These are phyloP conservation scores for Russula olivacea DNA, from an alignment of 768 basidiomycete species.

Conservation along the genomic window DNA sequence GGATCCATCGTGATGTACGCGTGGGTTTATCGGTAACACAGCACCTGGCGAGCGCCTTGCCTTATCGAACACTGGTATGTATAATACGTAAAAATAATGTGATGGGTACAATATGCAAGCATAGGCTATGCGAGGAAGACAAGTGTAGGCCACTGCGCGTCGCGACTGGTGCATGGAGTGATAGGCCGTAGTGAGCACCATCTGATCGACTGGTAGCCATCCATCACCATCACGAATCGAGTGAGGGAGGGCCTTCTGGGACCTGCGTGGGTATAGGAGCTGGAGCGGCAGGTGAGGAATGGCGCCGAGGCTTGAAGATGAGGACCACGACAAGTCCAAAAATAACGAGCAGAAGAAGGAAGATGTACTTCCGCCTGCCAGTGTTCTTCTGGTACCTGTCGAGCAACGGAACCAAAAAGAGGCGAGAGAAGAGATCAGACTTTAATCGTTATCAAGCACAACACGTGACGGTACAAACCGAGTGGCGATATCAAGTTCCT, in stretches of 20 bases:
- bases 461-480: constrained; percentile 43
- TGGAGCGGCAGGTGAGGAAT: constrained; percentile 32
- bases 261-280: constrained; percentile 28
- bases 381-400: constrained; percentile 89
- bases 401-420: not conserved
- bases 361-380: constrained; percentile 88
- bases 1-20: constrained; percentile 4
- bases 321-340: constrained; percentile 81
- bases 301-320: constrained; percentile 84
- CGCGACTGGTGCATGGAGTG: not conserved
- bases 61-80: not conserved
- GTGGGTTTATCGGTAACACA: not conserved
- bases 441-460: constrained; percentile 11
- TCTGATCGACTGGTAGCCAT: no score
- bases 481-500: constrained; percentile 77
- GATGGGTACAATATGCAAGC: constrained; percentile 15
- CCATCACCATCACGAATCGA: constrained; percentile 7
- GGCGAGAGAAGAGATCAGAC: constrained; percentile 2
- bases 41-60: not conserved
- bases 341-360: constrained; percentile 85
- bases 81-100: constrained; percentile 21
- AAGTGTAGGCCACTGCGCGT: not conserved
- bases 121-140: constrained; percentile 2
- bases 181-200: not conserved
- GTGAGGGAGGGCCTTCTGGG: not conserved